A percentile compares a stretch with the other conserved stretches of the same genome.
Conservation (phyloP, 2,329 filamentous ascomycete genomes). For the Ceratocystis cubensis region DNA sequence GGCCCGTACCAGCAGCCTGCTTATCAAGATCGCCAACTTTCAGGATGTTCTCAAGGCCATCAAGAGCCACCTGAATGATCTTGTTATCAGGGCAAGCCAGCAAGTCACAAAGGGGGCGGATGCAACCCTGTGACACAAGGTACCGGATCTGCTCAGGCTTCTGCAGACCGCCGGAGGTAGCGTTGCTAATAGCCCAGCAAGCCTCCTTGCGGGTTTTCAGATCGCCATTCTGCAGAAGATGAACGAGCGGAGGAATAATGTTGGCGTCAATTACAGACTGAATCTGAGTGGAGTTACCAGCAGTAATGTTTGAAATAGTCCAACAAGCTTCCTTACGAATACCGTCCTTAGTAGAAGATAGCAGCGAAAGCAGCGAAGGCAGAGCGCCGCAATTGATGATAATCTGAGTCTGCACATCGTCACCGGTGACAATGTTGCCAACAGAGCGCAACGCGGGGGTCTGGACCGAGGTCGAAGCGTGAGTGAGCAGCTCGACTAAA, state of each 20-base stretch:
- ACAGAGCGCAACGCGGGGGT: conserved; percentile 94
- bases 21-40: conserved; percentile 99
- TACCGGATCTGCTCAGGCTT: conserved; percentile 98
- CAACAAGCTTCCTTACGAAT: conserved; percentile 99
- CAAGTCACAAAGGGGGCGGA: conserved; percentile 92
- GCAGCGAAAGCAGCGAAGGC: conserved; percentile 77
- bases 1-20: conserved; percentile 63
- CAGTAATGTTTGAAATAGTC: conserved; percentile 99
- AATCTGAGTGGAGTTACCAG: conserved; percentile 94
- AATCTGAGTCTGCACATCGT: conserved; percentile 96
- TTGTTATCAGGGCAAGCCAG: conserved; percentile 97
- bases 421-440: conserved; percentile 96
- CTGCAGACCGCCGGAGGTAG: conserved; percentile 90
- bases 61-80: conserved; percentile 97
- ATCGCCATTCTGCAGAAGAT: conserved; percentile 90
- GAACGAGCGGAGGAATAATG: conserved; percentile 91
- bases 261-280: conserved; percentile 93
- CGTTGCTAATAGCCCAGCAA: conserved; percentile 99
- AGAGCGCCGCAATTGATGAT: conserved; percentile 98
- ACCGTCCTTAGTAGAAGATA: conserved; percentile 95
- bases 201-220: conserved; percentile 99
- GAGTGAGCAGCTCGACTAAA: conserved; percentile 93
- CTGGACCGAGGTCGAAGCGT: conserved; percentile 95
- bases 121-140: conserved; percentile 83
- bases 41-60: conserved; percentile 96